Conservation (phyloP, 129 eudicot genomes). For the carrot (Daucus carota) region DH1_v3.0 NC_030386.2:25546501-25547000, state of each 20-base stretch:
- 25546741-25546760: slow-evolving; percentile 72
- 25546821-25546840: slow-evolving; percentile 81
- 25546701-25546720: background rate
- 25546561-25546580: too few relatives aligned
- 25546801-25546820: slow-evolving; percentile 76
- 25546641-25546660: background rate
- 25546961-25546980: background rate
- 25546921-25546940: slow-evolving; percentile 1
- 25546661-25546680: too few relatives aligned
- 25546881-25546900: slow-evolving; percentile 44
- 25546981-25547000: background rate
- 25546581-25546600: background rate
- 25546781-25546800: slow-evolving; percentile 93
- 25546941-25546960: background rate
- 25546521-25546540: background rate
- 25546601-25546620: background rate
- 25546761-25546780: slow-evolving; percentile 84
- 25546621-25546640: background rate
- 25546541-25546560: background rate
- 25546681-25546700: background rate
- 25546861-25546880: slow-evolving; percentile 80
- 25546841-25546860: slow-evolving; percentile 81
- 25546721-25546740: slow-evolving; percentile 24
- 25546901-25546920: slow-evolving; percentile 26
- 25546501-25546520: background rate